These are phyloP conservation scores for Apiospora sp. DNA, from an alignment of 2,329 filamentous ascomycete genomes.

Conservation along the genomic window DNA sequence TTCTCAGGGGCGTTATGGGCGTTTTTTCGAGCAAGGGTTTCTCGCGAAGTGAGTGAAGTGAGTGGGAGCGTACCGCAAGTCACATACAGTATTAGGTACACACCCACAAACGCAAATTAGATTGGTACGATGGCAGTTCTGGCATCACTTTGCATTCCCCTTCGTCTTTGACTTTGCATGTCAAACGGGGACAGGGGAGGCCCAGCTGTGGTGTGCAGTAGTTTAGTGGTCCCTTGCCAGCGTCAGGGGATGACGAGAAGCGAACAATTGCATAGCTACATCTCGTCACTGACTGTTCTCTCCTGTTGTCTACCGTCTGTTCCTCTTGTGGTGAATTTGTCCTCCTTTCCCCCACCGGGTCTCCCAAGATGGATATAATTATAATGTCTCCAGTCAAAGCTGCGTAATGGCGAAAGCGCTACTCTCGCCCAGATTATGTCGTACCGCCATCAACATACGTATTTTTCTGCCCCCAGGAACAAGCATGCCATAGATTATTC, in stretches of 20 bases:
- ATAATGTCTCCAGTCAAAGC: no score
- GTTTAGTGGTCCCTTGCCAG: not conserved
- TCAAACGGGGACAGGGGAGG: not conserved
- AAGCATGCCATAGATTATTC: no score
- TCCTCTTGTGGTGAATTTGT: no score
- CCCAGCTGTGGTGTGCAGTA: not conserved
- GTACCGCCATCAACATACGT: no score
- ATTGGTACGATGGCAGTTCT: not conserved
- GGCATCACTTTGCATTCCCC: not conserved
- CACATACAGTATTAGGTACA: not conserved
- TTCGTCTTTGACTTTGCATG: not conserved
- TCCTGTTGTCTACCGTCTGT: not conserved
- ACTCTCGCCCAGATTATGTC: no score
- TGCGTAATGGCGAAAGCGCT: no score
- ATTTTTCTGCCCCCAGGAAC: no score
- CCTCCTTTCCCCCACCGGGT: no score
- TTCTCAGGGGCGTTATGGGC: not conserved
- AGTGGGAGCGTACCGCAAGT: not conserved
- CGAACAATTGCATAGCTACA: not conserved
- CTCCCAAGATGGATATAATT: no score
- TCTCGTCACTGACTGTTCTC: not conserved
- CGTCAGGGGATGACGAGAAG: not conserved
- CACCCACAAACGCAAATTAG: not conserved
- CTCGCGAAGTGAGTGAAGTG: not conserved
- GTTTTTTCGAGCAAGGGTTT: not conserved